Percentiles rank a stretch among this genome's conserved stretches.
Conservation (phyloP, 306 rosid genomes). For the Dryas alaskensis region DNA sequence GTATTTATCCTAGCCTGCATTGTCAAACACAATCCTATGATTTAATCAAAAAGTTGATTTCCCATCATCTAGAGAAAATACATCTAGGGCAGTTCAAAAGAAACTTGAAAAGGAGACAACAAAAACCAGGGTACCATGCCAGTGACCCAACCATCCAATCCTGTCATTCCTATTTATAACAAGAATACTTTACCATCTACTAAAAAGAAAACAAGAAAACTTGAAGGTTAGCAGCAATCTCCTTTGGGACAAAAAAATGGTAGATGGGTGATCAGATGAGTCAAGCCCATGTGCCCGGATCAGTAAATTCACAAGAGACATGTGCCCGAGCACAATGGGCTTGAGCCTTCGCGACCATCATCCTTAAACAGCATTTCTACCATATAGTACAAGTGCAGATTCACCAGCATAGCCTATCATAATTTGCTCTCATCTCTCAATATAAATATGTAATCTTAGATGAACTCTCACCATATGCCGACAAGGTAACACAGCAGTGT, state of each 20-base stretch:
- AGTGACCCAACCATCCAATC: neutral
- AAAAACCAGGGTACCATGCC: conserved; percentile 2
- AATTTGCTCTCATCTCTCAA: conserved; percentile 5
- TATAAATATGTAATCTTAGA: conserved; percentile 18
- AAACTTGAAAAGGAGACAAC: neutral
- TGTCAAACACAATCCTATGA: conserved; percentile 5
- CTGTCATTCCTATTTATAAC: neutral
- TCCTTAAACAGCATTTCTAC: conserved; percentile 6
- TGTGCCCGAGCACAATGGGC: neutral
- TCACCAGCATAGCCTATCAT: conserved; percentile 2
- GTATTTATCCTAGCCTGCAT: neutral
- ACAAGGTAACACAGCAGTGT: conserved; percentile 78
- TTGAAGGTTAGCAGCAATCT: conserved; percentile 18
- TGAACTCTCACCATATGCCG: conserved; percentile 78
- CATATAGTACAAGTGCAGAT: neutral
- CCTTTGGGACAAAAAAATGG: conserved; percentile 8
- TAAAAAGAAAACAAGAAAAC: neutral
- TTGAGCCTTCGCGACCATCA: conserved; percentile 12
- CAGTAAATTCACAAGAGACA: conserved; percentile 5
- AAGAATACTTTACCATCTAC: neutral
- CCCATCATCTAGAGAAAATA: neutral
- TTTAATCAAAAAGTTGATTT: neutral
- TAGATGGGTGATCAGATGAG: conserved; percentile 6
- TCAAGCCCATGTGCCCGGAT: conserved; percentile 16
- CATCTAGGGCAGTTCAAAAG: neutral